Base-by-base conservation (phyloP, 495 filamentous ascomycete species). In the Aspergillus mulundensis region DNA sequence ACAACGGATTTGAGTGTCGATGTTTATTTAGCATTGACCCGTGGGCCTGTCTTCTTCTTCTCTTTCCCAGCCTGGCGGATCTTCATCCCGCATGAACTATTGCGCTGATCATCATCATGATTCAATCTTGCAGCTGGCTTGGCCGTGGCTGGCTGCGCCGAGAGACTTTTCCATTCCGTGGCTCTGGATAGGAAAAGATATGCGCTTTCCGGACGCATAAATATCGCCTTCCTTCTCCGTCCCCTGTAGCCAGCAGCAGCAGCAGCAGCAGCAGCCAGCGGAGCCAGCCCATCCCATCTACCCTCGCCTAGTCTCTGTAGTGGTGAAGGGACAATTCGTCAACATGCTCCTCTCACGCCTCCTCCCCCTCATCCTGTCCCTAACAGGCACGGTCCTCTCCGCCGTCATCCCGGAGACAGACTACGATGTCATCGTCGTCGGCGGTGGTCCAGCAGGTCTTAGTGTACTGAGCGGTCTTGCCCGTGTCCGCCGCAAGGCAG, bases 391-490 rank as follows among this genome's bases (percentile, higher is more conserved):
- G 0, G 28, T 50, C 0, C 28, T 66, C 16, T 57, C 66, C 2
- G 59, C 61, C 5, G 42, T 56, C 15, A 47, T 61, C 46, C 62
- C 64, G 2, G 24, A 61, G 47, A 61, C 60, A 23, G 55, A 62
- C 50, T 72, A 64, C 53, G 71, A 74, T 52, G 64, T 70, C 19
- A 66, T 74, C 25, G 65, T 76, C 28, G 56, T 74, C 19, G 71
- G 74, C 15, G 71, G 66, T 10, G 65, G 65, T 5, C 69, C 66
- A 56, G 71, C 67, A 56, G 70, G 78, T 0, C 70, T 81, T 6
- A 74, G 67, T 28, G 72, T 76, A 10, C 57, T 80, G 21, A 84
- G 81, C 59, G 79, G 77, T 56, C 74, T 84, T 10, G 78, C 76
- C 10, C 75, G 81, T 7, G 81, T 83, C 11, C 72, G 75, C 5